Evolutionary conservation across 2,329 filamentous ascomycete species (phyloP), one percentile per base, ranked within the genome.

Genomic region (Colletotrichum neosansevieriae): DNA sequence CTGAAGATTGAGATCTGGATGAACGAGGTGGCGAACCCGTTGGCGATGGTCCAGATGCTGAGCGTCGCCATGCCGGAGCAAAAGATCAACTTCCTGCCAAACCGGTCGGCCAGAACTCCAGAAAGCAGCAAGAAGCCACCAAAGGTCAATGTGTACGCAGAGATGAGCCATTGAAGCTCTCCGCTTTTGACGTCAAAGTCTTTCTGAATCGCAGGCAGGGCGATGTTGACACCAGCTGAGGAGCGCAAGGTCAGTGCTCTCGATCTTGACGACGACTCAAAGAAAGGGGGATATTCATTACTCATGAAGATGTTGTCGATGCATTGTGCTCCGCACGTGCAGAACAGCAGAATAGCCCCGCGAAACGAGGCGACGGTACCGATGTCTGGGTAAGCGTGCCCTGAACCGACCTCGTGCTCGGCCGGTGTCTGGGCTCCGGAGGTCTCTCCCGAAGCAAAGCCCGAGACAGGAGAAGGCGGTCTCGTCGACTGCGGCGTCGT

Each of bases 41-140:
- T 58, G 64, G 64, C 64, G 1, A 67, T 56, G 1, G 64, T 58
- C 64, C 64, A 67, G 12, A 67, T 29, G 13, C 64, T 63, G 17
- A 64, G 17, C 15, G 57, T 68, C 3, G 51, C 57, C 65, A 70
- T 70, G 2, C 69, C 65, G 12, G 50, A 36, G 56, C 58, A 60
- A 34, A 70, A 70, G 13, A 70, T 40, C 50, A 60, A 17, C 7
- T 68, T 63, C 7, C 69, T 66, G 6, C 69, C 69, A 36, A 69
- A 70, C 1, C 69, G 60, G 6, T 64, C 60, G 19, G 67, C 60
- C 6, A 70, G 45, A 1, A 70, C 64, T 17, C 64, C 64, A 0
- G 64, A 61, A 4, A 67, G 53, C 21, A 67, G 45, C 15, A 67
- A 19, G 1, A 67, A 67, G 44, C 64, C 59, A 4, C 64, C 59